Evolutionary conservation across 768 basidiomycete genomes (phyloP).

Genomic region (Auriculariales sp.): DNA sequence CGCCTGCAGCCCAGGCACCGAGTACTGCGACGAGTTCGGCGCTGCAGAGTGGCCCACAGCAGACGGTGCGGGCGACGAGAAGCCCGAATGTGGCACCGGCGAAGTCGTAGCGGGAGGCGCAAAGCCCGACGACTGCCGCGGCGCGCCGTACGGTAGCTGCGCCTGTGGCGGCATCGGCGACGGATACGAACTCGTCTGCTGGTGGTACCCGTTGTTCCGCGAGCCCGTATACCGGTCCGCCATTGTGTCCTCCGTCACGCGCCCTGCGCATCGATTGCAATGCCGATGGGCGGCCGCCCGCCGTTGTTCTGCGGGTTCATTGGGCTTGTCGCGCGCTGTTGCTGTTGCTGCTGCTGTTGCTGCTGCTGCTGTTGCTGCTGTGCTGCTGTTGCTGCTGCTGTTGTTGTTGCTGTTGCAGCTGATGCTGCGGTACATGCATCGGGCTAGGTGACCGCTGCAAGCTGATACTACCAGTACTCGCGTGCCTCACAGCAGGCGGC

Average conservation of each 20-base stretch:
- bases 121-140: background rate
- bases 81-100: slow-evolving; percentile 9
- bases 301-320: slow-evolving; percentile 23
- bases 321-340: slow-evolving; percentile 49
- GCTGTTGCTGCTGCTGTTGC: slow-evolving; percentile 18
- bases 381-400: slow-evolving; percentile 5
- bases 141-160: slow-evolving; percentile 17
- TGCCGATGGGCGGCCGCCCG: slow-evolving; percentile 35
- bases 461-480: background rate
- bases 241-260: slow-evolving; percentile 71
- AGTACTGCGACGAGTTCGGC: slow-evolving; percentile 9
- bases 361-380: slow-evolving; percentile 7
- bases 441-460: background rate
- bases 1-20: background rate
- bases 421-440: background rate
- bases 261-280: slow-evolving; percentile 69
- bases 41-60: slow-evolving; percentile 10
- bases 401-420: slow-evolving; percentile 9
- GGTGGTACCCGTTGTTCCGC: slow-evolving; percentile 11
- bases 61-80: slow-evolving; percentile 7
- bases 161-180: slow-evolving; percentile 14
- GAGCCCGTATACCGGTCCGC: slow-evolving; percentile 30
- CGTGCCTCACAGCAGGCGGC: background rate
- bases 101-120: background rate
- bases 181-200: slow-evolving; percentile 14